Conservation (phyloP, 495 filamentous ascomycete species). For the Neurospora sp. region DNA sequence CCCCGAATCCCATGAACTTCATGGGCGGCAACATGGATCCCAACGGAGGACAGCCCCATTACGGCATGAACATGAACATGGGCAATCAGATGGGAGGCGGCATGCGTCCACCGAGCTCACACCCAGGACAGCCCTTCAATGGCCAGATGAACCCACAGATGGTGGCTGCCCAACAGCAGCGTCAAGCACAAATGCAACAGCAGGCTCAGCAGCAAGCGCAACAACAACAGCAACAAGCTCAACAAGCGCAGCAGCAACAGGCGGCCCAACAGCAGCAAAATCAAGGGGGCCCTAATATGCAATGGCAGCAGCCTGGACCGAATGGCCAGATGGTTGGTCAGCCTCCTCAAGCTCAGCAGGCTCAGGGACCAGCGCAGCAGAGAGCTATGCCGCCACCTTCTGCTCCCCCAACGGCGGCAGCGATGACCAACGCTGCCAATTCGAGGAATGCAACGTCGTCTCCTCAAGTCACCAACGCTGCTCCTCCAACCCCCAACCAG, state of each 20-base stretch:
- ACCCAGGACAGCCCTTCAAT: slow-evolving; percentile 55
- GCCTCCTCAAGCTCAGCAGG: slow-evolving; percentile 41
- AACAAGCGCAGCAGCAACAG: slow-evolving; percentile 19
- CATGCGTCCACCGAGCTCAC: slow-evolving; percentile 83
- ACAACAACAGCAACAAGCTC: slow-evolving; percentile 8
- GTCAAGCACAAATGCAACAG: slow-evolving; percentile 19
- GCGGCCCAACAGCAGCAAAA: slow-evolving; percentile 26
- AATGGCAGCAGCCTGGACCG: slow-evolving; percentile 46
- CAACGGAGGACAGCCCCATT: slow-evolving; percentile 14
- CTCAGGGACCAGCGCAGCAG: slow-evolving; percentile 58
- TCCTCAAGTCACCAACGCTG: slow-evolving; percentile 62
- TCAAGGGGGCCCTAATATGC: slow-evolving; percentile 29
- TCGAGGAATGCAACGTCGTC: slow-evolving; percentile 65
- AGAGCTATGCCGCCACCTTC: slow-evolving; percentile 85
- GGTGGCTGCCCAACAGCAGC: slow-evolving; percentile 22
- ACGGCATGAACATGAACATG: slow-evolving; percentile 33
- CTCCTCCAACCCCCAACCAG: slow-evolving; percentile 81
- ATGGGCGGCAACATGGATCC: slow-evolving; percentile 57
- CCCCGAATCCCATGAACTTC: slow-evolving; percentile 74
- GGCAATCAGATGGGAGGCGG: slow-evolving; percentile 49
- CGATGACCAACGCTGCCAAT: slow-evolving; percentile 30
- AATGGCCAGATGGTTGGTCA: slow-evolving; percentile 60
- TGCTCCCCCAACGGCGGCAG: slow-evolving; percentile 51
- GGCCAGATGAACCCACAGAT: slow-evolving; percentile 50
- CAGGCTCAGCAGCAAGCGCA: slow-evolving; percentile 23